Evolutionary conservation across 1,139 yeast species (phyloP).

Genomic region (Pichia sp.): DNA sequence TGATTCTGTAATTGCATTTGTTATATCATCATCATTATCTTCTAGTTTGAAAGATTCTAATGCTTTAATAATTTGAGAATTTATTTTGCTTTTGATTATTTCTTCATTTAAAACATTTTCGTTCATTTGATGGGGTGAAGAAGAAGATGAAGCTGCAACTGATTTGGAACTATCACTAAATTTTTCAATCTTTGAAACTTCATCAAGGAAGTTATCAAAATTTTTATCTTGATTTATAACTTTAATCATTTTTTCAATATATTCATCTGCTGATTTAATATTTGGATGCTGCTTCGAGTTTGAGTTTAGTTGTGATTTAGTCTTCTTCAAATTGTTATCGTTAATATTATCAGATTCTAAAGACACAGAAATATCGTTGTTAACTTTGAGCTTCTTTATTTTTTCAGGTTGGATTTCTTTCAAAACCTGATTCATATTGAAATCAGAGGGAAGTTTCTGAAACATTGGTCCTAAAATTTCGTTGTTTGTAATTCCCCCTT

Average conservation of each 20-base stretch:
- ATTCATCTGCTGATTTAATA: slow-evolving; percentile 17
- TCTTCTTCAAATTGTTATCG: background rate
- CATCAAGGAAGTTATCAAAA: slow-evolving; percentile 21
- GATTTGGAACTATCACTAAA: background rate
- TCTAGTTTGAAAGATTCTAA: slow-evolving; percentile 21
- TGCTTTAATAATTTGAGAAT: slow-evolving; percentile 21
- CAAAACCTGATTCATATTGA: slow-evolving; percentile 7
- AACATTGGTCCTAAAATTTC: slow-evolving; percentile 2
- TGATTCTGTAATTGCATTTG: slow-evolving; percentile 19
- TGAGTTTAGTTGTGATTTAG: background rate
- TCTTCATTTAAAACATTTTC: slow-evolving; percentile 12
- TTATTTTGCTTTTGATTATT: slow-evolving; percentile 15
- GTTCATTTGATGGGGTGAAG: background rate
- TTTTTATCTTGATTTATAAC: slow-evolving; percentile 21
- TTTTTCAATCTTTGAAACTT: slow-evolving; percentile 15
- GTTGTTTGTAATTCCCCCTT: slow-evolving; percentile 24
- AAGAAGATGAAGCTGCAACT: background rate
- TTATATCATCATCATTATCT: slow-evolving; percentile 19
- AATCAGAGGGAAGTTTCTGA: slow-evolving; percentile 5
- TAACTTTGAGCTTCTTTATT: slow-evolving; percentile 7
- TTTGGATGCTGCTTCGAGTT: background rate
- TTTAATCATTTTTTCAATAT: slow-evolving; percentile 21
- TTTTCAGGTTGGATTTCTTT: slow-evolving; percentile 6
- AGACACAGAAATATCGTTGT: slow-evolving; percentile 4
- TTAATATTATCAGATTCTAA: slow-evolving; percentile 2